Percentiles rank a stretch among this genome's conserved stretches.
Conservation (phyloP, 2,329 filamentous ascomycete species). For the Sporothrix brunneoviolacea region DNA sequence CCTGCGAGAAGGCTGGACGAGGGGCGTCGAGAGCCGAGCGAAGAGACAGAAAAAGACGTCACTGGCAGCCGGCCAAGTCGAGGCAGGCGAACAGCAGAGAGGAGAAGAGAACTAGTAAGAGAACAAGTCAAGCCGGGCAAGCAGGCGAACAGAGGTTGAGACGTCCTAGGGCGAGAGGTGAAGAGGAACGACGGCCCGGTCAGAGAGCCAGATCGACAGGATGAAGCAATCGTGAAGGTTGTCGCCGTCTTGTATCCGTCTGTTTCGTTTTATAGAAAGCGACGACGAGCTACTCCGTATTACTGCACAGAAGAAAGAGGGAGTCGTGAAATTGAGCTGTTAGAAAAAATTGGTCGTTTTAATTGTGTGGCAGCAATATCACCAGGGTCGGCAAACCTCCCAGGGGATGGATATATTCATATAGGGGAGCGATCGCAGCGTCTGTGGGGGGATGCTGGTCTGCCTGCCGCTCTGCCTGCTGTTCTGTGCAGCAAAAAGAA, state of each 20-base stretch:
- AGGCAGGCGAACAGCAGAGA: not conserved
- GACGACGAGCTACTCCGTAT: no score
- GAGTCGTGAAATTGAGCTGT: not conserved
- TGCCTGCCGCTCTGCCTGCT: no score
- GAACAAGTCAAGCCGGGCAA: not conserved
- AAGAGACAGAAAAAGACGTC: no score
- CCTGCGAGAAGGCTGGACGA: constrained; percentile 12
- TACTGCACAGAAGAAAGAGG: no score
- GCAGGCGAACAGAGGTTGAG: not conserved
- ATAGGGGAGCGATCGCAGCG: no score
- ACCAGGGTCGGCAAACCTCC: not conserved
- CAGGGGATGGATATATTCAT: not conserved
- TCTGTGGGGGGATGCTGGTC: no score
- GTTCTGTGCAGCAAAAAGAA: not conserved
- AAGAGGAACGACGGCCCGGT: not conserved
- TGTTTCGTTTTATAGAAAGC: no score
- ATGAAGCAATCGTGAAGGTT: constrained; percentile 2
- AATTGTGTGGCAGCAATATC: constrained; percentile 1
- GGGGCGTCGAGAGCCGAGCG: no score
- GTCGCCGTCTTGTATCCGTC: not conserved
- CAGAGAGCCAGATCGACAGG: not conserved
- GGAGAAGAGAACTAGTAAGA: not conserved
- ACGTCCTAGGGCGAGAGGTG: no score
- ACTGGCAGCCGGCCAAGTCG: not conserved
- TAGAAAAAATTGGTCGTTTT: not conserved